A percentile compares a stretch with the other conserved stretches of the same genome.
phyloP scores from a whole-genome alignment of 441 rosid genomes.

The Isatis lusitanica region DNA sequence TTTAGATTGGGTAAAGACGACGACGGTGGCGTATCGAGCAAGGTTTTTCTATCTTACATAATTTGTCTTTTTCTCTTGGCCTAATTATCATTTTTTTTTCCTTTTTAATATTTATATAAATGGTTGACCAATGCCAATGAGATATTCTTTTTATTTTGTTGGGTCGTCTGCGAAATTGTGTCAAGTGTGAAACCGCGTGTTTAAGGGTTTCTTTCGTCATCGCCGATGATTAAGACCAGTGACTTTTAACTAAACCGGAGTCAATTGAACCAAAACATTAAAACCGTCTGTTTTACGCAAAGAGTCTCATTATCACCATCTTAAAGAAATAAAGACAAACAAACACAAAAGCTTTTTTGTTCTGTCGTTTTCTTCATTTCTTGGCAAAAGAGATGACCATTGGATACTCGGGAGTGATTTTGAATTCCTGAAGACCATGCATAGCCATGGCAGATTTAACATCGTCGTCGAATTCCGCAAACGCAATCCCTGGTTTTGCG shows the following conservation, averaged over 20 bases:
- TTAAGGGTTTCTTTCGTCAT: slow-evolving; percentile 11
- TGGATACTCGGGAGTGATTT: slow-evolving; percentile 82
- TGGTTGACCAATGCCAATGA: slow-evolving; percentile 27
- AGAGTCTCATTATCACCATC: neutral
- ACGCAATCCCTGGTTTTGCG: slow-evolving; percentile 94
- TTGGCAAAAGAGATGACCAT: slow-evolving; percentile 78
- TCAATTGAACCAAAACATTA: slow-evolving; percentile 5
- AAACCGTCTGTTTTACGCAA: slow-evolving; percentile 28
- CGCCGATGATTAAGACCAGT: neutral
- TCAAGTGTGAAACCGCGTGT: slow-evolving; percentile 35
- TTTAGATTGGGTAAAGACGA: slow-evolving; percentile 24
- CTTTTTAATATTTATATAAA: neutral
- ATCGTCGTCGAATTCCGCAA: slow-evolving; percentile 92
- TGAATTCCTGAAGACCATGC: slow-evolving; percentile 93
- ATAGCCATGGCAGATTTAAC: slow-evolving; percentile 85
- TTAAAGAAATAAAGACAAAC: slow-evolving; percentile 12
- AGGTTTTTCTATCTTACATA: slow-evolving; percentile 4
- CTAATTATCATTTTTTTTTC: neutral
- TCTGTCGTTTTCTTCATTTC: slow-evolving; percentile 41
- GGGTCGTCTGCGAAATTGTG: slow-evolving; percentile 21
- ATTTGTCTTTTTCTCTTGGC: slow-evolving; percentile 31
- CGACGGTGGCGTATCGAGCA: slow-evolving; percentile 48
- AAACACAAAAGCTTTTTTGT: neutral
- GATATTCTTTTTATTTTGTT: neutral
- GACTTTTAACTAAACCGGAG: slow-evolving; percentile 19